phyloP scores from a whole-genome alignment of 768 basidiomycete species.

The Hygrophoropsis aurantiaca region DNA sequence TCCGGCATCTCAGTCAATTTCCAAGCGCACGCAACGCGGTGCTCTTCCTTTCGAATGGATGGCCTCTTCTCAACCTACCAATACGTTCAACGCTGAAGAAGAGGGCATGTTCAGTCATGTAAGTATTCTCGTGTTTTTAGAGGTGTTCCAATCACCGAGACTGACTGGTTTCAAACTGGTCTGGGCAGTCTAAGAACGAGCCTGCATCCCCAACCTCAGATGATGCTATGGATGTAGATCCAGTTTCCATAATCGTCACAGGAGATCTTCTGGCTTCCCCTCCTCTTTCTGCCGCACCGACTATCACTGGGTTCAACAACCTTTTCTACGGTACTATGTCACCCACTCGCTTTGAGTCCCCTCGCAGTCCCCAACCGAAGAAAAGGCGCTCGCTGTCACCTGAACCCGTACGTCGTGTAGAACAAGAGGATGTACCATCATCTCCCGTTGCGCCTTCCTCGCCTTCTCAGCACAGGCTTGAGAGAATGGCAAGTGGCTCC shows the following conservation, averaged over 20 bases:
- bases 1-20: constrained; percentile 35
- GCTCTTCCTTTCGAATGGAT: constrained; percentile 68
- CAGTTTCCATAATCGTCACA: constrained; percentile 40
- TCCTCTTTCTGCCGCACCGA: constrained; percentile 52
- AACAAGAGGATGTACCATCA: constrained; percentile 42
- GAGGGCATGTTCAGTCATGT: constrained; percentile 30
- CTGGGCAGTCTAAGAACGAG: constrained; percentile 31
- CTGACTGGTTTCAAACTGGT: constrained; percentile 15
- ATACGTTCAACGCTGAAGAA: constrained; percentile 18
- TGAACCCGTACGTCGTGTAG: constrained; percentile 38
- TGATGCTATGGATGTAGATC: constrained; percentile 83
- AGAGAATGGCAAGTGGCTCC: constrained; percentile 37
- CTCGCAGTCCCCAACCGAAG: constrained; percentile 40
- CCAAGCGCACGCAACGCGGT: constrained; percentile 60
- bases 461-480: constrained; percentile 48
- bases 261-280: constrained; percentile 33
- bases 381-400: constrained; percentile 65
- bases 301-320: constrained; percentile 52
- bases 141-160: constrained; percentile 3
- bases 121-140: constrained; percentile 12
- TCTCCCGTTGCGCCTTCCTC: constrained; percentile 52
- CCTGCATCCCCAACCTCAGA: constrained; percentile 47
- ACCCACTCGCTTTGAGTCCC: constrained; percentile 45
- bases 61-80: constrained; percentile 24
- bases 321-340: constrained; percentile 63